A percentile compares a stretch with the other conserved stretches of the same genome.
phyloP scores from a whole-genome alignment of 345 rosid genomes.

The Citrus mangshanensis region DNA sequence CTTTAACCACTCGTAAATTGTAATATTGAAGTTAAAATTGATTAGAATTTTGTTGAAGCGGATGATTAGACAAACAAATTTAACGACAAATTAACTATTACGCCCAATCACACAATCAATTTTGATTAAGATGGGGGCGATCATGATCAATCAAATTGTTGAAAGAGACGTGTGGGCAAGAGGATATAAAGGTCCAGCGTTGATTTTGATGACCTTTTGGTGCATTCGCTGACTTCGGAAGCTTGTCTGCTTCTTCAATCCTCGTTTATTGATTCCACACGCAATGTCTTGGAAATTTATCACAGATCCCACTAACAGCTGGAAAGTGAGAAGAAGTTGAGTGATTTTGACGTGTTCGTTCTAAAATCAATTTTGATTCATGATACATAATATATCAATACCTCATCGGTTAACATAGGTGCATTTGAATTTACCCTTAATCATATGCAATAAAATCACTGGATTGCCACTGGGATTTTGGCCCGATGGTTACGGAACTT shows the following conservation, averaged over 20 bases:
- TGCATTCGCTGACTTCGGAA: slow-evolving; percentile 12
- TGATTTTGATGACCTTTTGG: slow-evolving; percentile 9
- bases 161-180: slow-evolving; percentile 1
- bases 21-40: too few relatives aligned
- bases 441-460: too few relatives aligned
- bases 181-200: not conserved
- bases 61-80: too few relatives aligned
- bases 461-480: too few relatives aligned
- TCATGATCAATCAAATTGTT: not conserved
- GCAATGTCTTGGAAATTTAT: not conserved
- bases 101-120: not conserved
- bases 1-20: too few relatives aligned
- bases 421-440: too few relatives aligned
- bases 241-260: not conserved
- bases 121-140: not conserved
- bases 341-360: not conserved
- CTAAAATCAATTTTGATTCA: not conserved
- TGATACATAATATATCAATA: not conserved
- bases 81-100: not conserved
- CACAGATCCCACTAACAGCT: slow-evolving; percentile 8
- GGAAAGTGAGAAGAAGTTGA: not conserved
- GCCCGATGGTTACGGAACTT: too few relatives aligned
- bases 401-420: not conserved
- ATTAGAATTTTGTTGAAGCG: too few relatives aligned
- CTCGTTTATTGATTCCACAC: not conserved